phyloP scores from a whole-genome alignment of 2,329 filamentous ascomycete genomes.

The Aspergillus flavus region DNA sequence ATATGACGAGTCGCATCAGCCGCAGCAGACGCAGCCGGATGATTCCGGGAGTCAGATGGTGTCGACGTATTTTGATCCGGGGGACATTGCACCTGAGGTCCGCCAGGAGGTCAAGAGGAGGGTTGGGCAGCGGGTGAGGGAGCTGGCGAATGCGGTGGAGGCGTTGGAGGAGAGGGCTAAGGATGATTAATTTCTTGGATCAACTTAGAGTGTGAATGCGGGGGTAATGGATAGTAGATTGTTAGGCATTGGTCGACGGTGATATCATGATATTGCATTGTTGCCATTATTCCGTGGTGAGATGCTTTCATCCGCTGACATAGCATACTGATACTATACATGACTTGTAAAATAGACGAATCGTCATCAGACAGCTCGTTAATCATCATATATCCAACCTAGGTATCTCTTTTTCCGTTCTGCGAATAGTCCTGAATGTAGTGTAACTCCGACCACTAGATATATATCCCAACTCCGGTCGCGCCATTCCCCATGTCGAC shows the following conservation, averaged over 20 bases:
- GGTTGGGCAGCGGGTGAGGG: constrained; percentile 49
- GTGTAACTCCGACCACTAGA: neutral
- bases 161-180: constrained; percentile 44
- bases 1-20: constrained; percentile 1
- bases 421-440: neutral
- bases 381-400: constrained; percentile 9
- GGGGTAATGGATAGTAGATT: neutral
- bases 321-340: constrained; percentile 6
- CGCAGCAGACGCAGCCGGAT: constrained; percentile 9
- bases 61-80: constrained; percentile 36
- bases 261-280: neutral
- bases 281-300: neutral
- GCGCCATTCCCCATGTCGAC: neutral
- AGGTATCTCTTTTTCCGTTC: neutral
- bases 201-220: no score
- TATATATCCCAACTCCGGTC: constrained; percentile 1
- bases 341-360: constrained; percentile 4
- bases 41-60: constrained; percentile 25
- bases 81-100: constrained; percentile 29
- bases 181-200: constrained; percentile 30
- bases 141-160: constrained; percentile 49
- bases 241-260: neutral
- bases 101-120: constrained; percentile 47
- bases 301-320: neutral
- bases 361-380: constrained; percentile 2